A percentile compares a stretch with the other conserved stretches of the same genome.
These are phyloP conservation scores for Gossypium ekmanianum DNA, from an alignment of 345 rosid genomes.

Conservation along the genomic window DNA sequence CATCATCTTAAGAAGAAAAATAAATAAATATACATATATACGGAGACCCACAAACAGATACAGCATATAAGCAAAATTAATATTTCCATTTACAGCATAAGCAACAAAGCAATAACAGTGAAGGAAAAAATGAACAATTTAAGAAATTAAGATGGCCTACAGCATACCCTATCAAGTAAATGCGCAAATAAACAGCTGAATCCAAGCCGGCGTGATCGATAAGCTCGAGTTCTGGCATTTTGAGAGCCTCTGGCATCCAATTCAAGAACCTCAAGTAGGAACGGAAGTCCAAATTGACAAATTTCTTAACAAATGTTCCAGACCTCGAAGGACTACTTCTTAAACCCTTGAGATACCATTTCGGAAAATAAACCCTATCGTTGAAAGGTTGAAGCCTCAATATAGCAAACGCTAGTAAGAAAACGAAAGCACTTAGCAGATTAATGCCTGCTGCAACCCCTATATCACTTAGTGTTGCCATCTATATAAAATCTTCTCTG, in stretches of 20 bases:
- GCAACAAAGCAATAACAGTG: not conserved
- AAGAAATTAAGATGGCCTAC: not conserved
- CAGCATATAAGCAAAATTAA: not conserved
- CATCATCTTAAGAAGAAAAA: not conserved
- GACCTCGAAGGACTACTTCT: slow-evolving; percentile 61
- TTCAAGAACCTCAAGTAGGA: slow-evolving; percentile 69
- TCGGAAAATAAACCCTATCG: slow-evolving; percentile 91
- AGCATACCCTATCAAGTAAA: slow-evolving; percentile 82
- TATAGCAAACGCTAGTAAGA: slow-evolving; percentile 73
- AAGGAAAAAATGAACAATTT: not conserved
- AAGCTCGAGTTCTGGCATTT: slow-evolving; percentile 94
- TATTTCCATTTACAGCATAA: not conserved
- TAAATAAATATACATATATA: no score
- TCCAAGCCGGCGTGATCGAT: slow-evolving; percentile 98
- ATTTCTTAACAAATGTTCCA: slow-evolving; percentile 50
- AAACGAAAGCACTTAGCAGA: slow-evolving; percentile 63
- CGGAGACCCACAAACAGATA: not conserved
- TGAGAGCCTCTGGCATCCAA: slow-evolving; percentile 93
- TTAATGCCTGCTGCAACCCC: slow-evolving; percentile 79
- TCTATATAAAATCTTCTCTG: slow-evolving; percentile 28
- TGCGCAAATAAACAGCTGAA: slow-evolving; percentile 85
- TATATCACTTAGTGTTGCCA: slow-evolving; percentile 88
- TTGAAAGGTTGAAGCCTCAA: slow-evolving; percentile 90
- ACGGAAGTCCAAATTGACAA: slow-evolving; percentile 70
- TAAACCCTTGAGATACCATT: slow-evolving; percentile 89